These are phyloP conservation scores for Westerdykella aurantiaca DNA, from an alignment of 2,329 filamentous ascomycete species.

Conservation along the genomic window DNA sequence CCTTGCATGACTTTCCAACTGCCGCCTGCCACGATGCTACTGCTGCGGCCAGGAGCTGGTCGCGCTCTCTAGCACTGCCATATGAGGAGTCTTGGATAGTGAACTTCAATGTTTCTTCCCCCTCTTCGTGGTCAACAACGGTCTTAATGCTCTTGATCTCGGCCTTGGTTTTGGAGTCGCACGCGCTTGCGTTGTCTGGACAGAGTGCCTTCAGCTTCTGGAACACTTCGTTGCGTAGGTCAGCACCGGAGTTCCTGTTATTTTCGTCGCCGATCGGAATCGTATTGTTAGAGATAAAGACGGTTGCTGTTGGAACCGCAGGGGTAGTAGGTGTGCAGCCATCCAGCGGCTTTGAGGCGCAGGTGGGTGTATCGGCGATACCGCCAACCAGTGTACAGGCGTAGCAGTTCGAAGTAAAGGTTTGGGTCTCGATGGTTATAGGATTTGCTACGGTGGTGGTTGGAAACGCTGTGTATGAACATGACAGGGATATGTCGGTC, in stretches of 20 bases:
- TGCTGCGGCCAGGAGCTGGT: slow-evolving; percentile 2
- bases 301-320: slow-evolving; percentile 1
- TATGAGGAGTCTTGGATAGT: slow-evolving; percentile 4
- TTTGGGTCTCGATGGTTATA: too few species aligned
- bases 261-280: slow-evolving; percentile 4
- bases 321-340: slow-evolving; percentile 4
- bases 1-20: too few species aligned
- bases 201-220: slow-evolving; percentile 1
- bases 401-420: too few species aligned
- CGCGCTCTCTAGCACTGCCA: background rate
- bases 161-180: slow-evolving; percentile 1
- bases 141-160: slow-evolving; percentile 1
- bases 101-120: slow-evolving; percentile 1
- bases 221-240: slow-evolving; percentile 1
- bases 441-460: too few species aligned
- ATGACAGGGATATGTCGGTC: too few species aligned
- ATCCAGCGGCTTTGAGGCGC: background rate
- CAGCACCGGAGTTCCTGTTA: slow-evolving; percentile 2
- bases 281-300: slow-evolving; percentile 5
- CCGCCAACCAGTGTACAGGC: too few species aligned
- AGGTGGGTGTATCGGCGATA: too few species aligned
- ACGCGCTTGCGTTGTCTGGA: background rate
- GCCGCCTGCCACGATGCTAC: too few species aligned
- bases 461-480: too few species aligned
- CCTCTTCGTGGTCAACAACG: slow-evolving; percentile 1